Evolutionary conservation across 2,329 filamentous ascomycete species (phyloP).

Genomic region (Talaromyces sp.): DNA sequence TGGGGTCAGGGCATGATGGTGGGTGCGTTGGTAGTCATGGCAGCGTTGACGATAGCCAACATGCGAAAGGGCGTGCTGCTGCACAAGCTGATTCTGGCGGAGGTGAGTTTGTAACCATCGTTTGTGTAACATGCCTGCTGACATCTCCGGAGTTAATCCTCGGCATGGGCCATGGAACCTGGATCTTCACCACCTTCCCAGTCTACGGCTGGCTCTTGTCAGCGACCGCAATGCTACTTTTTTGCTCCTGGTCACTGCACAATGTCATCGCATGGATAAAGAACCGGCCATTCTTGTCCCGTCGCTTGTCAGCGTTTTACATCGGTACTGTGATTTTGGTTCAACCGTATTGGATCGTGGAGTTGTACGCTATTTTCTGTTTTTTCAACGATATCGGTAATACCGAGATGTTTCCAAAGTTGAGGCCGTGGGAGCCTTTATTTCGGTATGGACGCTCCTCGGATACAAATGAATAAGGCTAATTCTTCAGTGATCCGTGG

Average conservation of each 20-base stretch:
- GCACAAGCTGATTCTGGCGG: constrained; percentile 51
- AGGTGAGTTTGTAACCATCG: constrained; percentile 32
- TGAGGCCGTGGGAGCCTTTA: constrained; percentile 58
- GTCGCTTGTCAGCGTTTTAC: constrained; percentile 52
- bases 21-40: constrained; percentile 49
- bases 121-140: background rate
- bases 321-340: constrained; percentile 57
- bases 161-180: constrained; percentile 57
- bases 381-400: constrained; percentile 58
- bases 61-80: constrained; percentile 48
- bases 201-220: constrained; percentile 63
- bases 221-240: constrained; percentile 58
- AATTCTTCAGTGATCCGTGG: constrained; percentile 57
- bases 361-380: constrained; percentile 63
- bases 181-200: constrained; percentile 56
- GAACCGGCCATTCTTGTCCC: constrained; percentile 58
- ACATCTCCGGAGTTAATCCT: constrained; percentile 48
- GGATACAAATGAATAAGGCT: background rate
- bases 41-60: constrained; percentile 48
- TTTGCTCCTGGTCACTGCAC: constrained; percentile 61
- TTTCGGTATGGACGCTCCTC: constrained; percentile 45
- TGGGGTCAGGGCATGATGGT: constrained; percentile 52
- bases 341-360: constrained; percentile 62
- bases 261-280: constrained; percentile 68
- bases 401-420: constrained; percentile 48